Evolutionary conservation across 2,329 filamentous ascomycete genomes (phyloP), one percentile per base, ranked within the genome.

Genomic region (Arthrinium puccinioides): DNA sequence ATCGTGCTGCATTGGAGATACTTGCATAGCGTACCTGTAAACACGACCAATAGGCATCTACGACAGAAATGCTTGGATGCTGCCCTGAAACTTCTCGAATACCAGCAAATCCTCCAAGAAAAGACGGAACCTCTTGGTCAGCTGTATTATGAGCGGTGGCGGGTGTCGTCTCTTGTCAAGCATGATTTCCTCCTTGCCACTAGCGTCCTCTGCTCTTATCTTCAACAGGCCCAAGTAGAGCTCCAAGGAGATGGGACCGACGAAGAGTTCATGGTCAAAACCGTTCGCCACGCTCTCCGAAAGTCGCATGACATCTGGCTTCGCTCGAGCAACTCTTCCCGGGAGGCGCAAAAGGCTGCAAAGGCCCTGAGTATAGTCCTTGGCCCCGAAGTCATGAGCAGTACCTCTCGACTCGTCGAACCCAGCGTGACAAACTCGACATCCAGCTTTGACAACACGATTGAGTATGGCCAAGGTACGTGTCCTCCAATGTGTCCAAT

Each of bases 1-100:
- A 64, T 69, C 21, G 65, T 75, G 1, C 50, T 79, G n/a, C 73
- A 78, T 47, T 62, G 73, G 13, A 66, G 64, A 20, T 74, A 69
- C 44, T 62, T 78, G 44, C 65, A 63, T 38, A 49, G 51, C 1
- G 61, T 65, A 31, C 73, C 69, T 4, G n/a, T n/a, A n/a, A n/a
- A n/a, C n/a, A n/a, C n/a, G n/a, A n/a, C n/a, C n/a, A n/a, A n/a
- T n/a, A n/a, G n/a, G n/a, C n/a, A n/a, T n/a, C n/a, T n/a, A n/a
- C 59, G 67, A 31, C 54, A 53, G 19, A 59, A 59, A 1, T 74
- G 70, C 37, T 50, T 74, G 4, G 59, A 63, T 3, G 63, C 70
- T 5, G 70, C 73, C 2, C 55, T 67, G 31, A 52, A 62, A 20
- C 64, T 73, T 3, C 58, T 76, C 3, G 55, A 60, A 2, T 62